Evolutionary conservation across 2,329 filamentous ascomycete genomes (phyloP).

Genomic region (Colletotrichum sublineola): DNA sequence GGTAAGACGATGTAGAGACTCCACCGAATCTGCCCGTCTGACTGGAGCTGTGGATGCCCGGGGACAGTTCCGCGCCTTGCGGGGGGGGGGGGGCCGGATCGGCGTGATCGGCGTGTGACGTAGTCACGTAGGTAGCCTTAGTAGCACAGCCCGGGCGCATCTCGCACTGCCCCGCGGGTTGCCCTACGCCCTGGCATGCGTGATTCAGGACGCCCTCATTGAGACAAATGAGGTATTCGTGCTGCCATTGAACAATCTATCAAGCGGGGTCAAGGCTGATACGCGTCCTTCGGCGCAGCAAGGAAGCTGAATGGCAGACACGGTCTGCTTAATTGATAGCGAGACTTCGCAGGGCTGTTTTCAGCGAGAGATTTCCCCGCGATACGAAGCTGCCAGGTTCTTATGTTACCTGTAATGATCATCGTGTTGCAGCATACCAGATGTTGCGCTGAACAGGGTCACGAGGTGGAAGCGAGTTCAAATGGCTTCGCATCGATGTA

Average conservation of each 20-base stretch:
- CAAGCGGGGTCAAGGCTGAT: too few relatives aligned
- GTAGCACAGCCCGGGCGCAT: constrained; percentile 6
- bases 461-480: not conserved
- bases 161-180: not conserved
- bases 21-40: not conserved
- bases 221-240: not conserved
- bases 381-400: not conserved
- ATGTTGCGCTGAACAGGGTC: not conserved
- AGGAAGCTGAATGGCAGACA: not conserved
- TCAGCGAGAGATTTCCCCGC: not conserved
- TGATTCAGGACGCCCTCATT: not conserved
- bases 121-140: not conserved
- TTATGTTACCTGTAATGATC: not conserved
- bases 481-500: too few relatives aligned
- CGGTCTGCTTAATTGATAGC: not conserved
- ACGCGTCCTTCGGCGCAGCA: not conserved
- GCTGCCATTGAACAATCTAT: not conserved
- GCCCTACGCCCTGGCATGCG: not conserved
- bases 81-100: not conserved
- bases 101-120: constrained; percentile 1
- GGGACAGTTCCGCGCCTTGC: not conserved
- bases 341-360: not conserved
- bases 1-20: not conserved
- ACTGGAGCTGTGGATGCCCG: not conserved
- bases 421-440: not conserved